A percentile compares a stretch with the other conserved stretches of the same genome.
phyloP scores from a whole-genome alignment of 2,329 filamentous ascomycete genomes.

The Phyllosticta citribraziliensis region DNA sequence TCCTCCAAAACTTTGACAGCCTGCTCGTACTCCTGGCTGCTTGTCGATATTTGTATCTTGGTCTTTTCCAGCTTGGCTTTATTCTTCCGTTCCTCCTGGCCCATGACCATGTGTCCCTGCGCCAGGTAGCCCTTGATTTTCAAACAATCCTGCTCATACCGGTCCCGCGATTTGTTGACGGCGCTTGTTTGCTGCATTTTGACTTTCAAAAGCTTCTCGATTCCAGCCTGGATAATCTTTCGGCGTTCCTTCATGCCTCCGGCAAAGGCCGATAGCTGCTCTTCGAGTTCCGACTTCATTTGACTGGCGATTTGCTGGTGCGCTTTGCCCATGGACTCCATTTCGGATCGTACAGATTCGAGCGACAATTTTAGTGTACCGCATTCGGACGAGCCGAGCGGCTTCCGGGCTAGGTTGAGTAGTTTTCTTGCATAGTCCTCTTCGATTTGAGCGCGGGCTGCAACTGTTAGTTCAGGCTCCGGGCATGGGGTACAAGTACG shows the following conservation, averaged over 20 bases:
- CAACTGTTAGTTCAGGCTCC: constrained; percentile 9
- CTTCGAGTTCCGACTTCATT: constrained; percentile 94
- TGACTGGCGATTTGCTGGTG: constrained; percentile 83
- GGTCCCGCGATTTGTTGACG: constrained; percentile 92
- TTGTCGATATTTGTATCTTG: constrained; percentile 83
- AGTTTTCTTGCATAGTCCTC: constrained; percentile 93
- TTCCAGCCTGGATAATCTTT: constrained; percentile 89
- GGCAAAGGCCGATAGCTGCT: constrained; percentile 81
- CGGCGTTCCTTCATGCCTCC: constrained; percentile 93
- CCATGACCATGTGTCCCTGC: constrained; percentile 99
- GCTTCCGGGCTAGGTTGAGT: constrained; percentile 73
- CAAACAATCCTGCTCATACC: constrained; percentile 93
- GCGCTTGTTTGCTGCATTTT: constrained; percentile 85
- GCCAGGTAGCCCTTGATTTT: constrained; percentile 98
- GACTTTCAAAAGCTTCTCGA: constrained; percentile 86
- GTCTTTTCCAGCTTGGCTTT: constrained; percentile 99
- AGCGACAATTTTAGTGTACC: constrained; percentile 76
- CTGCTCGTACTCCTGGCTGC: constrained; percentile 86
- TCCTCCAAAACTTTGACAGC: constrained; percentile 91
- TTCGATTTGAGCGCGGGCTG: constrained; percentile 84
- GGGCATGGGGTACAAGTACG: constrained; percentile 16
- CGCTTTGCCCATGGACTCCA: constrained; percentile 88
- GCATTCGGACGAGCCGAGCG: constrained; percentile 76
- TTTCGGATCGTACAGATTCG: constrained; percentile 78
- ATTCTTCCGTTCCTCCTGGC: constrained; percentile 96